These are phyloP conservation scores for Candida odintsovae DNA, from an alignment of 805 yeast species.

Conservation along the genomic window DNA sequence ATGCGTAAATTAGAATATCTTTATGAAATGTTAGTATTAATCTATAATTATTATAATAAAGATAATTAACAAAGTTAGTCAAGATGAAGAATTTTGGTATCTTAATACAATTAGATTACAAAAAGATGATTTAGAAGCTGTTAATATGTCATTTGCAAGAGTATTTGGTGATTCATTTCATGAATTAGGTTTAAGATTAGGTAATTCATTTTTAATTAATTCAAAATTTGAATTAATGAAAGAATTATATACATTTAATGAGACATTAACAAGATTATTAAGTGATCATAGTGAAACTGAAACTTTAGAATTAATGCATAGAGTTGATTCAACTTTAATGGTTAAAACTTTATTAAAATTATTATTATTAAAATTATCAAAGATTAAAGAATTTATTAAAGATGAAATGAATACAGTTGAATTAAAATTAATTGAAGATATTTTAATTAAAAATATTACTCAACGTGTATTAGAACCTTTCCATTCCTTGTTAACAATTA, in stretches of 20 bases:
- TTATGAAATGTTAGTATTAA: background rate
- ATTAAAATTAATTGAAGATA: slow-evolving; percentile 15
- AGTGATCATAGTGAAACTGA: slow-evolving; percentile 1
- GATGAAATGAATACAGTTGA: slow-evolving; percentile 8
- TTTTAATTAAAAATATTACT: slow-evolving; percentile 16
- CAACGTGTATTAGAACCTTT: slow-evolving; percentile 17
- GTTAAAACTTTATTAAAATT: slow-evolving; percentile 14
- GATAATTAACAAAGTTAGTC: no score
- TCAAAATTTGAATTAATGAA: background rate
- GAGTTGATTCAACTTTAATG: slow-evolving; percentile 13
- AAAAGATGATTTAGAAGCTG: background rate
- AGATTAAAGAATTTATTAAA: slow-evolving; percentile 5
- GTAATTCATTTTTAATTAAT: background rate
- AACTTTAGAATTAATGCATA: background rate
- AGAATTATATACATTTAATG: slow-evolving; percentile 21
- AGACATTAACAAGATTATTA: slow-evolving; percentile 20
- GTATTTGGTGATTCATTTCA: background rate
- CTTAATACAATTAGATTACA: background rate
- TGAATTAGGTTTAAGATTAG: background rate
- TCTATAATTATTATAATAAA: no score
- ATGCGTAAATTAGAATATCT: background rate
- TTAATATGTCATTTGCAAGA: background rate
- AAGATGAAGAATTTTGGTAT: background rate
- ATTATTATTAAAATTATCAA: slow-evolving; percentile 12
- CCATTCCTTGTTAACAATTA: slow-evolving; percentile 11